Percentiles rank a stretch among this genome's conserved stretches.
These are phyloP conservation scores for Aspergillus fijiensis DNA, from an alignment of 2,329 filamentous ascomycete species.

Conservation along the genomic window DNA sequence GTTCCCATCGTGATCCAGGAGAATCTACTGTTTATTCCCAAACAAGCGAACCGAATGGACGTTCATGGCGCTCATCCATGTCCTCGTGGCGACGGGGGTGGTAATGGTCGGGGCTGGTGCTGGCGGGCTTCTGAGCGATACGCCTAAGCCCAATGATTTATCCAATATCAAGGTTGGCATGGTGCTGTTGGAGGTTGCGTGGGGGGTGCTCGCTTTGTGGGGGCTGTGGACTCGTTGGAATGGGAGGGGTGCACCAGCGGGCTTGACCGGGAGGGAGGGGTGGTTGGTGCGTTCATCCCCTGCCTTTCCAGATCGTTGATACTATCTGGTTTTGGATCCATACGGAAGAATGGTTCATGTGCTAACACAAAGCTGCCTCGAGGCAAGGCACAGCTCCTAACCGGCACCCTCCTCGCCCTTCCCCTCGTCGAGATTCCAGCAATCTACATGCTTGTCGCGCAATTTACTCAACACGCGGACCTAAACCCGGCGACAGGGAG, in stretches of 20 bases:
- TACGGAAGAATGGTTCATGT: no score
- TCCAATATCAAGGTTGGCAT: slow-evolving; percentile 4
- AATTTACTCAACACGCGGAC: slow-evolving; percentile 5
- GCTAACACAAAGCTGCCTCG: no score
- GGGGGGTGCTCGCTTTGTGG: background rate
- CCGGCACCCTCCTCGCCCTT: slow-evolving; percentile 1
- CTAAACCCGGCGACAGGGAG: slow-evolving; percentile 3
- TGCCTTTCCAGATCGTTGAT: no score
- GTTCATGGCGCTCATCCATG: slow-evolving; percentile 2
- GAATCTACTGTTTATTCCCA: no score
- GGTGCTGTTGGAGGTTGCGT: slow-evolving; percentile 1
- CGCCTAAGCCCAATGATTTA: background rate
- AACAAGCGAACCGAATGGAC: background rate
- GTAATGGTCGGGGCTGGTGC: background rate
- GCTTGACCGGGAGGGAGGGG: no score
- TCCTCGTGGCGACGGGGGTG: slow-evolving; percentile 4
- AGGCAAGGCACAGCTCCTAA: no score
- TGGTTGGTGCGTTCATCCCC: no score
- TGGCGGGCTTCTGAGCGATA: background rate
- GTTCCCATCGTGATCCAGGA: no score
- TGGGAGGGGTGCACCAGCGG: no score
- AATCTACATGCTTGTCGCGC: slow-evolving; percentile 4
- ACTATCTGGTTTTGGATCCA: no score
- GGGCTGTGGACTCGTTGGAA: no score
- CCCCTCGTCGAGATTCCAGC: slow-evolving; percentile 2